These are phyloP conservation scores for Scleroderma bovista DNA, from an alignment of 768 basidiomycete genomes.

Conservation along the genomic window DNA sequence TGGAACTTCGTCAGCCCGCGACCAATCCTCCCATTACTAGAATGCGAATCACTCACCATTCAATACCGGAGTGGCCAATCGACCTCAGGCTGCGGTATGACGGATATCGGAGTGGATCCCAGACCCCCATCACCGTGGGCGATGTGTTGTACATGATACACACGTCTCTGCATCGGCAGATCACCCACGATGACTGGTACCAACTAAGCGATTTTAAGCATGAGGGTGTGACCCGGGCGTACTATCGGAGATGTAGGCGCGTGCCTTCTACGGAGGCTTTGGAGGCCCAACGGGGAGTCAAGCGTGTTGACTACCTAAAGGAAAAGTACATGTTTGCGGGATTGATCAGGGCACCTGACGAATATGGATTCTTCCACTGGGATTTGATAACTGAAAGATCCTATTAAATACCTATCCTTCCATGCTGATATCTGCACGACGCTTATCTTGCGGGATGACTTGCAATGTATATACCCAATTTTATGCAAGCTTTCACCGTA, in stretches of 20 bases:
- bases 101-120: constrained; percentile 21
- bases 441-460: no score
- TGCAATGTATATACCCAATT: no score
- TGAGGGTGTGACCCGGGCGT: constrained; percentile 30
- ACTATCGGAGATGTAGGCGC: constrained; percentile 30
- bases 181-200: constrained; percentile 34
- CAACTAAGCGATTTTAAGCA: constrained; percentile 21
- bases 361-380: constrained; percentile 29
- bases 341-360: constrained; percentile 26
- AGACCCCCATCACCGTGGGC: constrained; percentile 43
- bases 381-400: constrained; percentile 15
- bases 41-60: constrained; percentile 54
- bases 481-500: no score
- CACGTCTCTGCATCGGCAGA: constrained; percentile 38
- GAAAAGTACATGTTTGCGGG: constrained; percentile 34
- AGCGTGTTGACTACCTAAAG: constrained; percentile 33
- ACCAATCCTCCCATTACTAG: constrained; percentile 49
- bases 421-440: no score
- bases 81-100: constrained; percentile 39
- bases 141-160: constrained; percentile 53
- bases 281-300: constrained; percentile 35
- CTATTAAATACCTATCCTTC: no score
- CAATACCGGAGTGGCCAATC: constrained; percentile 57
- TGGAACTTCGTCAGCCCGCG: constrained; percentile 47
- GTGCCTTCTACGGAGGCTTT: constrained; percentile 25